Conservation (phyloP, 148 eudicot species). For the Nepenthes mirabilis region DNA sequence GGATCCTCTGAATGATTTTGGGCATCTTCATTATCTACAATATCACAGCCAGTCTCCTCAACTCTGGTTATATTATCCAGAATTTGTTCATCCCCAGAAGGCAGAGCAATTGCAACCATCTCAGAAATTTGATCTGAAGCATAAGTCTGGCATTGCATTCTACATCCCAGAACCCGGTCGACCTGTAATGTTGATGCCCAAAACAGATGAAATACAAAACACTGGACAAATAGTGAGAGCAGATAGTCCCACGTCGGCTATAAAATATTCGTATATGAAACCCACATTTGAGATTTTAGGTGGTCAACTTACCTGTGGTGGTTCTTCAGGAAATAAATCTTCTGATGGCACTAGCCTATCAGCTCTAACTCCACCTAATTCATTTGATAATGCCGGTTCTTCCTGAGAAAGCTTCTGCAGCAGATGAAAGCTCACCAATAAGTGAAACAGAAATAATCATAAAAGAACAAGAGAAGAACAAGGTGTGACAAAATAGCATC, state of each 20-base stretch:
- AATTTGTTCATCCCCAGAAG: slow-evolving; percentile 18
- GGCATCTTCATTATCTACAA: slow-evolving; percentile 16
- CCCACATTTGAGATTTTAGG: neutral
- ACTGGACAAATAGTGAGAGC: neutral
- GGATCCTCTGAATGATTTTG: slow-evolving; percentile 17
- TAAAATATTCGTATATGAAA: no score
- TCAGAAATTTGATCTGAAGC: slow-evolving; percentile 14
- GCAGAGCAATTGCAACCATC: slow-evolving; percentile 14
- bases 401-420: slow-evolving; percentile 24
- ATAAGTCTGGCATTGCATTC: slow-evolving; percentile 31
- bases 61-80: slow-evolving; percentile 17
- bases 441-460: neutral
- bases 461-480: neutral
- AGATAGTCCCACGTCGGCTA: neutral
- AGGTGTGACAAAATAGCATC: neutral
- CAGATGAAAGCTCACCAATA: neutral
- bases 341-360: slow-evolving; percentile 14
- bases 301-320: slow-evolving; percentile 40
- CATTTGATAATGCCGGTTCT: slow-evolving; percentile 14
- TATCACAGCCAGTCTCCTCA: slow-evolving; percentile 21
- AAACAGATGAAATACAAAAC: neutral
- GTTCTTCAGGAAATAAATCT: slow-evolving; percentile 21
- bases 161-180: slow-evolving; percentile 87
- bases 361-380: slow-evolving; percentile 13
- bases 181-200: slow-evolving; percentile 36